Conservation (phyloP, 192 early-diverging fungal species). For the Gaertneriomyces semiglobifer region DNA sequence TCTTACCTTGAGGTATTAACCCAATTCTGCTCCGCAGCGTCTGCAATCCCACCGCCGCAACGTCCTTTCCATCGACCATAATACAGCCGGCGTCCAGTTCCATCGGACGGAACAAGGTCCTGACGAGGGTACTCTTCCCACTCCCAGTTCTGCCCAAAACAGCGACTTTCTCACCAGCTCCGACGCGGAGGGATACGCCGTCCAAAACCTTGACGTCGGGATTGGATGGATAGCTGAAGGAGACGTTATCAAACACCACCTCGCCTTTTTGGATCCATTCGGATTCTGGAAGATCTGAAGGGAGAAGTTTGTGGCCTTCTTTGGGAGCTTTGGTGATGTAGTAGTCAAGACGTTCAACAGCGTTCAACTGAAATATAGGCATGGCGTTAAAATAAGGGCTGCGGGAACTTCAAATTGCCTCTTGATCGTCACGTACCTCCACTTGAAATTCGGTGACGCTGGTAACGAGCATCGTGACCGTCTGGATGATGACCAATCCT, state of each 20-base stretch:
- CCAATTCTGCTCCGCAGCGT: constrained; percentile 38
- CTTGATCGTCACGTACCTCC: no score
- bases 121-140: constrained; percentile 56
- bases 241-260: constrained; percentile 35
- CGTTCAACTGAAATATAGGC: constrained; percentile 28
- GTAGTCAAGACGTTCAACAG: constrained; percentile 47
- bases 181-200: constrained; percentile 55
- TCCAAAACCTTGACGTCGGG: constrained; percentile 51
- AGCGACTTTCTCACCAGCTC: constrained; percentile 81
- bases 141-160: constrained; percentile 82
- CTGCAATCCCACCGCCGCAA: constrained; percentile 38
- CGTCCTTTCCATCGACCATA: constrained; percentile 61
- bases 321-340: constrained; percentile 36
- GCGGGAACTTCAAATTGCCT: no score
- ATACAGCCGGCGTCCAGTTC: constrained; percentile 44
- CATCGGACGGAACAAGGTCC: constrained; percentile 56
- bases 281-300: constrained; percentile 40
- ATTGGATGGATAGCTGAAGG: constrained; percentile 69
- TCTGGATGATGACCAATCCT: no score
- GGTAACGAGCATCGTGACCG: no score
- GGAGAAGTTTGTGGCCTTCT: constrained; percentile 43
- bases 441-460: no score
- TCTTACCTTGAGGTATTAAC: constrained; percentile 52
- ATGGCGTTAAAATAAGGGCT: no score
- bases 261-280: background rate